phyloP scores from a whole-genome alignment of 2,329 filamentous ascomycete genomes.

The Escovopsis sp. region DNA sequence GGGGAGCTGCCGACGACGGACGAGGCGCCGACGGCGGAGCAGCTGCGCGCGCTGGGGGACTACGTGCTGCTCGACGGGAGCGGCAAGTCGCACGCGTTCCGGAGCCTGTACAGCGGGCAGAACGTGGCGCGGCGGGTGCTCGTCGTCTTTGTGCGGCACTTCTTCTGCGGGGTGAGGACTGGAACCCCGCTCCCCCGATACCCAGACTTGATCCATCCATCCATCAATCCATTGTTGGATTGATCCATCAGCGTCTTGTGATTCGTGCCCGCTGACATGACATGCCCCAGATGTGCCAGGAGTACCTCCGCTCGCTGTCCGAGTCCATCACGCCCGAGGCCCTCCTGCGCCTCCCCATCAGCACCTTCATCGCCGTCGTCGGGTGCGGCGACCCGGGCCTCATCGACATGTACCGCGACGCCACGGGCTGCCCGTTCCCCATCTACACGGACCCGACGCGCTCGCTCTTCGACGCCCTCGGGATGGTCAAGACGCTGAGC shows the following conservation, averaged over 20 bases:
- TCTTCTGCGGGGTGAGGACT: constrained; percentile 67
- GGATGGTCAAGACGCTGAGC: constrained; percentile 50
- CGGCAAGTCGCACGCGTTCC: constrained; percentile 46
- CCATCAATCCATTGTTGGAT: too few species aligned
- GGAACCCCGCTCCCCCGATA: too few species aligned
- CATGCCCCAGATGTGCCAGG: constrained; percentile 57
- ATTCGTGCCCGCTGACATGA: too few species aligned
- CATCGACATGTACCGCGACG: constrained; percentile 50
- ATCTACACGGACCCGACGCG: constrained; percentile 62
- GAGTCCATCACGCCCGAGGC: constrained; percentile 37
- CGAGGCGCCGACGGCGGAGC: constrained; percentile 34
- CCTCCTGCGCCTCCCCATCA: constrained; percentile 35
- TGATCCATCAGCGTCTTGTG: too few species aligned
- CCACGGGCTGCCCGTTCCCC: constrained; percentile 54
- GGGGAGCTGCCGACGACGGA: constrained; percentile 42
- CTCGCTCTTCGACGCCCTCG: constrained; percentile 50
- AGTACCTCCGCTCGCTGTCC: constrained; percentile 52
- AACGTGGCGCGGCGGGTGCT: constrained; percentile 44
- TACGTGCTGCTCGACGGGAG: constrained; percentile 46
- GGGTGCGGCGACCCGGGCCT: constrained; percentile 57
- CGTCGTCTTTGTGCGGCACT: constrained; percentile 63
- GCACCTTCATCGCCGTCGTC: constrained; percentile 52
- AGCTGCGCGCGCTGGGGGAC: constrained; percentile 36
- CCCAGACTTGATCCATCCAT: too few species aligned
- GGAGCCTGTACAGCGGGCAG: constrained; percentile 43